Conservation (phyloP, 306 rosid species). For the Vachellia pachyceras region DNA sequence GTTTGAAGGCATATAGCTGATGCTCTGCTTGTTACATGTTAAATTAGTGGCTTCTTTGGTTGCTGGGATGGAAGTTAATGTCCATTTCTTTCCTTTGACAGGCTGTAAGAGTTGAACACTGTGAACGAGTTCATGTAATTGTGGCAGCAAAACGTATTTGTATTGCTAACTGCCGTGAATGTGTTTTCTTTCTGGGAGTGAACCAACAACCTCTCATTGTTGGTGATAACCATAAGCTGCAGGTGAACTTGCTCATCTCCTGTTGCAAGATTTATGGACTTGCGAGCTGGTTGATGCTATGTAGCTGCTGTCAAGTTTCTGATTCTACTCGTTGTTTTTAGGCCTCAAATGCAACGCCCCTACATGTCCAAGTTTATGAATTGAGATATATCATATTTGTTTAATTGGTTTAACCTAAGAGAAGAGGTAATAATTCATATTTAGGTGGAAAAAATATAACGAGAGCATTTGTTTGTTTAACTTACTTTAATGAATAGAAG, state of each 20-base stretch:
- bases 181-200: conserved; percentile 75
- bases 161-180: conserved; percentile 95
- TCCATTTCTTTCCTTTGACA: conserved; percentile 46
- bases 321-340: conserved; percentile 3
- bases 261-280: conserved; percentile 34
- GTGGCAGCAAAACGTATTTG: conserved; percentile 89
- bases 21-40: conserved; percentile 17
- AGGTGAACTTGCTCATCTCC: conserved; percentile 62
- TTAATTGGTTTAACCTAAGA: background rate
- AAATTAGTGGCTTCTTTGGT: conserved; percentile 28
- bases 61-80: conserved; percentile 37
- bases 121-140: conserved; percentile 97
- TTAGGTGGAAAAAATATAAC: conserved; percentile 25
- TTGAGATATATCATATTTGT: conserved; percentile 24
- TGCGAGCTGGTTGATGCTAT: conserved; percentile 26
- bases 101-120: conserved; percentile 98
- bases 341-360: conserved; percentile 24
- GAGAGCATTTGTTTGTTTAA: conserved; percentile 3
- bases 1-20: background rate
- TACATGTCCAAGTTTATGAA: background rate
- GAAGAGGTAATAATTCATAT: conserved; percentile 10
- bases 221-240: conserved; percentile 87
- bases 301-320: conserved; percentile 4
- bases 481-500: background rate
- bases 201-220: conserved; percentile 75